Base-by-base conservation (phyloP, 441 rosid species). In the Monsonia emarginata region DNA sequence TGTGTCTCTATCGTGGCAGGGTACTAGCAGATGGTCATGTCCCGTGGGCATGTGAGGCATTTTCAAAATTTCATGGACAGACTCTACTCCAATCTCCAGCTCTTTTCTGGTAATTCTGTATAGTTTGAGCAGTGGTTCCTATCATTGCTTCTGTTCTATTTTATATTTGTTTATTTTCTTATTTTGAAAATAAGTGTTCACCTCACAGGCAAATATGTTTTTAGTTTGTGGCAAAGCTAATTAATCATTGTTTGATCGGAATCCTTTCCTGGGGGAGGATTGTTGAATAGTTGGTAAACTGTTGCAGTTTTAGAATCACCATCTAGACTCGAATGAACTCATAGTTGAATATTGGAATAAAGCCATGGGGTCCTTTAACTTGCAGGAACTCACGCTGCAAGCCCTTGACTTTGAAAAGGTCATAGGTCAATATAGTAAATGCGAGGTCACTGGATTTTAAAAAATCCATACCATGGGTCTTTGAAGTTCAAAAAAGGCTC, bases 21-120 rank as follows among this genome's bases (percentile, higher is more conserved):
- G 85, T 82, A 25, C 74, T 82, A 66, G 85, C 85, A 9, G 85
- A 82, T 67, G 85, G 83, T 66, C 85, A 82, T 7, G 85, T 82
- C 57, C 71, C 85, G 14, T 82, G 83, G 85, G 83, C 83, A n/a
- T 82, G 81, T 1, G 85, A 82, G 50, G 85, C 85, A 8, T 82
- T 82, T 66, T 77, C 85, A 18, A 69, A 75, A 66, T 77, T 73
- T 68, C 81, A 79, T 58, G 78, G 78, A 30, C 71, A 34, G 67
- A 70, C 74, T 54, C 71, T 82, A 59, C 67, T 75, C n/a, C 42
- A 61, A 4, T 63, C 82, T 44, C 76, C 83, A 1, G 71, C 85
- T 54, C 79, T 79, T 38, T 77, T 79, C 62, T 79, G 85, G 85
- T 81, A 75, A 69, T 30, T 61, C 68, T 31, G 32, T 69, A n/a